These are phyloP conservation scores for Alternaria postmessia DNA, from an alignment of 2,329 filamentous ascomycete species.

Conservation along the genomic window DNA sequence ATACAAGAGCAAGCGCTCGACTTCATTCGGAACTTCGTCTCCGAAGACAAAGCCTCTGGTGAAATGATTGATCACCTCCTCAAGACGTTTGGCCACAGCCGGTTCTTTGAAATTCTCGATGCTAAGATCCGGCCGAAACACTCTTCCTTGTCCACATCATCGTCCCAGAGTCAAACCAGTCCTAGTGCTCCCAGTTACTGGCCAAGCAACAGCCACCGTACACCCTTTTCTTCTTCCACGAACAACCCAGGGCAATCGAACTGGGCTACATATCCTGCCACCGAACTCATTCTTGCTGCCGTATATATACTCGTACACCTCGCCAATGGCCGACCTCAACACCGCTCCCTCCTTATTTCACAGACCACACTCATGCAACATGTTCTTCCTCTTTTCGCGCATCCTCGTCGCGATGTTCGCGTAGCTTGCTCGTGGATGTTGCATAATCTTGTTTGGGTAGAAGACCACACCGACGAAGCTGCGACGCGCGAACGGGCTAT, in stretches of 20 bases:
- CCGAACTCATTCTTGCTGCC: constrained; percentile 77
- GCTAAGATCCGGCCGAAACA: constrained; percentile 72
- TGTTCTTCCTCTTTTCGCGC: constrained; percentile 75
- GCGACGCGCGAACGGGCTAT: constrained; percentile 71
- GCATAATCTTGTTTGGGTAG: constrained; percentile 84
- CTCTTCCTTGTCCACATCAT: constrained; percentile 11
- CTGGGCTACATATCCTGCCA: constrained; percentile 43
- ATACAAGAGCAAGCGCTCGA: constrained; percentile 92
- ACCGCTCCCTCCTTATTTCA: constrained; percentile 72
- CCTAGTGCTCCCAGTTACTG: constrained; percentile 38
- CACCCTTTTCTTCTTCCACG: constrained; percentile 60
- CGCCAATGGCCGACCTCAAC: constrained; percentile 79
- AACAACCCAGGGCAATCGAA: constrained; percentile 53
- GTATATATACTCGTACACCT: constrained; percentile 88
- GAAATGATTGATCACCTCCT: constrained; percentile 89
- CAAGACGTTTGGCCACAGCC: constrained; percentile 74
- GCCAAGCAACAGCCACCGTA: constrained; percentile 67
- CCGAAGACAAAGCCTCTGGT: constrained; percentile 62
- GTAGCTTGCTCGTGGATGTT: constrained; percentile 82
- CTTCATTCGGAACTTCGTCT: constrained; percentile 88
- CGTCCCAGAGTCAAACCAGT: constrained; percentile 17
- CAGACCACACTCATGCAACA: constrained; percentile 79
- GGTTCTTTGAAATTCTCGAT: constrained; percentile 81
- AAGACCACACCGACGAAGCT: constrained; percentile 72
- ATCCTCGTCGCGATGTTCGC: constrained; percentile 76